Conservation (phyloP, 495 filamentous ascomycete species). For the Talaromyces trachyspermus region DNA sequence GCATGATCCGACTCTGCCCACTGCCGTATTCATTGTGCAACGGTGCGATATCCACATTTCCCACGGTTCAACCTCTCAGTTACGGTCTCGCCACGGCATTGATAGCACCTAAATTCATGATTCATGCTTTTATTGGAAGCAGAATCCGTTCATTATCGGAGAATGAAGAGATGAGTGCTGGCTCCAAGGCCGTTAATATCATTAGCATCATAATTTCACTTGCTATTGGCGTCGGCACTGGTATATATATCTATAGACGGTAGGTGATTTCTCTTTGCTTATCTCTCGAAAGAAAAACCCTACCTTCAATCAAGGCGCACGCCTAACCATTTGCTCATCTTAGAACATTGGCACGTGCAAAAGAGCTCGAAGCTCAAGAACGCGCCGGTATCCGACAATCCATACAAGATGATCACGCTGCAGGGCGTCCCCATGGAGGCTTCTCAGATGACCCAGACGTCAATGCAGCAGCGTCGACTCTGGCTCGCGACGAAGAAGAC, state of each 20-base stretch:
- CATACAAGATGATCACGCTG: slow-evolving; percentile 32
- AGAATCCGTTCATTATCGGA: slow-evolving; percentile 58
- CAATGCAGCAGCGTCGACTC: slow-evolving; percentile 34
- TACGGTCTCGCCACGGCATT: slow-evolving; percentile 78
- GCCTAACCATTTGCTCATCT: neutral
- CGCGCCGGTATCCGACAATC: slow-evolving; percentile 41
- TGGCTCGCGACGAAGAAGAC: slow-evolving; percentile 43
- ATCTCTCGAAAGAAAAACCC: neutral
- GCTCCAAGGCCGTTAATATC: slow-evolving; percentile 65
- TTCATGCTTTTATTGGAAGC: slow-evolving; percentile 89
- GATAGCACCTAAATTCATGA: slow-evolving; percentile 72
- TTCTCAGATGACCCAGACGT: slow-evolving; percentile 41
- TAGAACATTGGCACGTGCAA: slow-evolving; percentile 74
- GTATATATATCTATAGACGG: slow-evolving; percentile 77
- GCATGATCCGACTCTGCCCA: slow-evolving; percentile 90
- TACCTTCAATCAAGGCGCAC: slow-evolving; percentile 6
- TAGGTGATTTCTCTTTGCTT: slow-evolving; percentile 12
- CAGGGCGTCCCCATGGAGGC: slow-evolving; percentile 25
- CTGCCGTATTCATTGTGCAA: slow-evolving; percentile 93
- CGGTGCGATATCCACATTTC: slow-evolving; percentile 88
- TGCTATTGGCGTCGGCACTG: slow-evolving; percentile 65
- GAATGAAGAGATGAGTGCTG: slow-evolving; percentile 50
- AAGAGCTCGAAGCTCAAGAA: slow-evolving; percentile 79
- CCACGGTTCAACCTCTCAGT: slow-evolving; percentile 66
- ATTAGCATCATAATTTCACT: slow-evolving; percentile 66